Evolutionary conservation across 129 eudicot genomes (phyloP).

Genomic region (Lactuca sativa): DNA sequence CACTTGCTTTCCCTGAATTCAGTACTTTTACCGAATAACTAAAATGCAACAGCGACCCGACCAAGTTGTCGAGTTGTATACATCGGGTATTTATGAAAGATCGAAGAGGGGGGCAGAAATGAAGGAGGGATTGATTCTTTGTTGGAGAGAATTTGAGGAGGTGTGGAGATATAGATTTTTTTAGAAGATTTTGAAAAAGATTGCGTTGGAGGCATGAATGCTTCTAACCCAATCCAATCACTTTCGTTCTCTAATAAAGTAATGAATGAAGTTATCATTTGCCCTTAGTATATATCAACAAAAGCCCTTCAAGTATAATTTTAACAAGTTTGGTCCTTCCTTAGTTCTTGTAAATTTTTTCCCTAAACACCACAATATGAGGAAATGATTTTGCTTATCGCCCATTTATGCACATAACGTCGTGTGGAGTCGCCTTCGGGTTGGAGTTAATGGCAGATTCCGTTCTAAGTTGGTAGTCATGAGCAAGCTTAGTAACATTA

Average conservation of each 20-base stretch:
- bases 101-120: conserved; percentile 14
- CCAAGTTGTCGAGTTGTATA: not conserved
- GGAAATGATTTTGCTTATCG: too few relatives aligned
- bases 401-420: too few relatives aligned
- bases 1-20: not conserved
- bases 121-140: conserved; percentile 34
- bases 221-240: conserved; percentile 19
- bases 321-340: not conserved
- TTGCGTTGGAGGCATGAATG: conserved; percentile 15
- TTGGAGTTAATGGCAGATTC: too few relatives aligned
- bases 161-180: conserved; percentile 12
- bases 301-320: not conserved
- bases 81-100: conserved; percentile 1
- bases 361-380: too few relatives aligned
- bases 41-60: conserved; percentile 21
- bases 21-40: conserved; percentile 27
- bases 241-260: not conserved
- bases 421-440: too few relatives aligned
- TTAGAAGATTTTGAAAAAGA: conserved; percentile 14
- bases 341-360: not conserved
- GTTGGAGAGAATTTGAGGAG: not conserved
- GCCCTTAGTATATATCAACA: not conserved
- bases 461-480: too few relatives aligned
- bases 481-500: too few relatives aligned
- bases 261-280: not conserved